Evolutionary conservation across 805 yeast genomes (phyloP).

Genomic region (Ogataea minuta): DNA sequence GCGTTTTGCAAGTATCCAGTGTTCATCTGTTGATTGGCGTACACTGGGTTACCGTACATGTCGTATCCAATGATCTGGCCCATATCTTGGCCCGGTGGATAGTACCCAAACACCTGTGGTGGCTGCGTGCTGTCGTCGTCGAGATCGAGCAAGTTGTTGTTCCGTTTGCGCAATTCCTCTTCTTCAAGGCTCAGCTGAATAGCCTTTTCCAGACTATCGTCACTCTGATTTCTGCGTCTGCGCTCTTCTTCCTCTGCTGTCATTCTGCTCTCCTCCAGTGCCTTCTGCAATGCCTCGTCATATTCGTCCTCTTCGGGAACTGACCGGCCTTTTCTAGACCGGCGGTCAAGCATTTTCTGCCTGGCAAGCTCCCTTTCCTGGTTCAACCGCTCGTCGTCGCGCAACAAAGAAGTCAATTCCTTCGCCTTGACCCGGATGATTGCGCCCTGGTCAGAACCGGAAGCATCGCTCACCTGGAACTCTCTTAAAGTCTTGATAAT

Average conservation of each 20-base stretch:
- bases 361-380: slow-evolving; percentile 56
- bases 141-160: slow-evolving; percentile 53
- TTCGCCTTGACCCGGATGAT: slow-evolving; percentile 86
- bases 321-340: slow-evolving; percentile 34
- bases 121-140: slow-evolving; percentile 41
- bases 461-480: slow-evolving; percentile 77
- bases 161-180: slow-evolving; percentile 58
- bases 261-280: slow-evolving; percentile 72
- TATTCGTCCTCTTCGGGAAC: slow-evolving; percentile 41
- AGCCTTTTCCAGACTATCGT: slow-evolving; percentile 67
- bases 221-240: slow-evolving; percentile 50
- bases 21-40: slow-evolving; percentile 46
- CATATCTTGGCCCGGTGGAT: slow-evolving; percentile 25
- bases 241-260: slow-evolving; percentile 84
- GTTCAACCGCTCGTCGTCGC: slow-evolving; percentile 76
- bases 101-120: slow-evolving; percentile 31
- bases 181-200: slow-evolving; percentile 72
- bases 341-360: slow-evolving; percentile 28
- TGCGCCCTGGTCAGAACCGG: slow-evolving; percentile 82
- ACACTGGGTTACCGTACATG: slow-evolving; percentile 67
- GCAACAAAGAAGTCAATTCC: slow-evolving; percentile 75
- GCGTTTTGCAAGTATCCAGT: slow-evolving; percentile 55
- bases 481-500: slow-evolving; percentile 88
- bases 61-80: slow-evolving; percentile 44
- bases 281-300: slow-evolving; percentile 76